Conservation (phyloP, 2,329 filamentous ascomycete genomes). For the Talaromyces rugulosus region DNA sequence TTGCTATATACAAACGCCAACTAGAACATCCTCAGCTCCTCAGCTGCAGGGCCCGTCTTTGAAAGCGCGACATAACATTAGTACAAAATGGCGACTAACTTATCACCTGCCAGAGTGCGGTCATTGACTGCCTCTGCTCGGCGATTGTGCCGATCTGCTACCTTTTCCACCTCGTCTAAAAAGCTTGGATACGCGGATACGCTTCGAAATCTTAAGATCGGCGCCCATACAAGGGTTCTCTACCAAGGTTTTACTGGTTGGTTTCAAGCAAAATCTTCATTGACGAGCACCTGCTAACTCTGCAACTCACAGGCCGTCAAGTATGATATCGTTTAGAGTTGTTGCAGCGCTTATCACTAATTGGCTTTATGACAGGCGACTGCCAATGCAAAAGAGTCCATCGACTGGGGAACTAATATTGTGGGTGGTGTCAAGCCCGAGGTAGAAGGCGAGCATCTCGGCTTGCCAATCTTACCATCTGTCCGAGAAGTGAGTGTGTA, state of each 20-base stretch:
- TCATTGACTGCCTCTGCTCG: constrained; percentile 3
- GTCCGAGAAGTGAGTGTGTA: constrained; percentile 51
- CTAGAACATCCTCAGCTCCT: background rate
- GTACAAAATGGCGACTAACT: background rate
- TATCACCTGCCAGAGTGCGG: constrained; percentile 10
- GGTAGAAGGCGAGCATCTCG: constrained; percentile 66
- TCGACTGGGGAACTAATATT: constrained; percentile 75
- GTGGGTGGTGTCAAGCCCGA: constrained; percentile 74
- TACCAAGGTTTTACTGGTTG: constrained; percentile 68
- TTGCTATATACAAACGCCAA: background rate
- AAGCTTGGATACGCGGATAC: constrained; percentile 53
- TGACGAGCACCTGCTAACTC: background rate
- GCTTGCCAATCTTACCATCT: constrained; percentile 65
- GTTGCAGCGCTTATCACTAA: background rate
- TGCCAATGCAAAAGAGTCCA: constrained; percentile 69
- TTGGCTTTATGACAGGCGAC: constrained; percentile 54
- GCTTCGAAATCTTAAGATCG: constrained; percentile 63
- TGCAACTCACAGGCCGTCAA: constrained; percentile 28
- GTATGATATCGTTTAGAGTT: constrained; percentile 16
- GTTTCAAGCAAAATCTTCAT: constrained; percentile 4
- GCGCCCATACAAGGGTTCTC: constrained; percentile 61
- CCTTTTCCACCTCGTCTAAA: constrained; percentile 31
- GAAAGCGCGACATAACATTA: background rate
- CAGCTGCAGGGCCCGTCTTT: background rate
- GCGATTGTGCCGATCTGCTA: background rate